Conservation (phyloP, 2,329 filamentous ascomycete genomes). For the Epichloe sp. region DNA sequence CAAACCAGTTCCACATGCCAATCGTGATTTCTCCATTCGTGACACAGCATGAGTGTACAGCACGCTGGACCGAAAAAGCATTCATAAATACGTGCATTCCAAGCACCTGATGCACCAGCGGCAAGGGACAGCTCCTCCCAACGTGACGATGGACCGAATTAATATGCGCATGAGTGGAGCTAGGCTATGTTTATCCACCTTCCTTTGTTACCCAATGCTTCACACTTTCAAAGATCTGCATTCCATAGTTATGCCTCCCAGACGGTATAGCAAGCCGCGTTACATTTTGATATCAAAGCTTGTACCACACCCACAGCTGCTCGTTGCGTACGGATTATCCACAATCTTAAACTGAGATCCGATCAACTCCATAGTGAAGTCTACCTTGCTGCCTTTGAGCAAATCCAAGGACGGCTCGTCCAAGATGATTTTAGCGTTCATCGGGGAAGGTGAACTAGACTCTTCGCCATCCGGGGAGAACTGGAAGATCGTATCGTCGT, state of each 20-base stretch:
- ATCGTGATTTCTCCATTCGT: background rate
- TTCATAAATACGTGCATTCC: too few species aligned
- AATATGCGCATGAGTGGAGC: background rate
- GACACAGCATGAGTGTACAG: background rate
- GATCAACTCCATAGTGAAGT: slow-evolving; percentile 93
- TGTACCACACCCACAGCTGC: slow-evolving; percentile 92
- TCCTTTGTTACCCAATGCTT: background rate
- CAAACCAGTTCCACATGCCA: slow-evolving; percentile 21
- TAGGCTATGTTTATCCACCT: background rate
- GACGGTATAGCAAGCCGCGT: background rate
- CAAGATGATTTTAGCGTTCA: slow-evolving; percentile 66
- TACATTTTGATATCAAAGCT: slow-evolving; percentile 85
- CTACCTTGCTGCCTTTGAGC: slow-evolving; percentile 84
- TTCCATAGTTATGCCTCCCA: background rate
- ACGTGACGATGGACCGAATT: too few species aligned
- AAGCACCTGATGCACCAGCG: too few species aligned
- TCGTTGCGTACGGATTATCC: slow-evolving; percentile 82
- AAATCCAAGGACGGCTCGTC: slow-evolving; percentile 79
- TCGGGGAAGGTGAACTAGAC: slow-evolving; percentile 14
- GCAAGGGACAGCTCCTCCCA: too few species aligned
- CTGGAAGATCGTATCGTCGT: slow-evolving; percentile 83
- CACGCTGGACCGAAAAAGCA: too few species aligned
- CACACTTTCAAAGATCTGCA: background rate
- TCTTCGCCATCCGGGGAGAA: slow-evolving; percentile 40
- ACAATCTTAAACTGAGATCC: slow-evolving; percentile 84